Evolutionary conservation across 352 stramenopile genomes (phyloP).

Genomic region (Phytophthora sp.): DNA sequence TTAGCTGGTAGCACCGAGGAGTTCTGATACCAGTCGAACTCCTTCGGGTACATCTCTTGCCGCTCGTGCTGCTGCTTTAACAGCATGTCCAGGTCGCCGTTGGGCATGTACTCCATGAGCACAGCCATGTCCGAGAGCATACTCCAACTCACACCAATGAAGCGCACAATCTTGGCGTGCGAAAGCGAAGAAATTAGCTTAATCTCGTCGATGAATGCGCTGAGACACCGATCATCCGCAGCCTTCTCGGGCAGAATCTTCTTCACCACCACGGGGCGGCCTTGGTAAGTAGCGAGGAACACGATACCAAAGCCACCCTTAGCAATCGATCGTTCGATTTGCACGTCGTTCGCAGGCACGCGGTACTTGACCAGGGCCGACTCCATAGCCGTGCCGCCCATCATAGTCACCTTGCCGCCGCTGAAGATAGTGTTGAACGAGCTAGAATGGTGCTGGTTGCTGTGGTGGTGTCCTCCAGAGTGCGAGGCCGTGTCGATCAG

Average conservation of each 20-base stretch:
- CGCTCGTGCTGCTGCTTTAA: conserved; percentile 60
- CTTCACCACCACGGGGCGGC: conserved; percentile 74
- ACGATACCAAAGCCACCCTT: conserved; percentile 82
- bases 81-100: conserved; percentile 74
- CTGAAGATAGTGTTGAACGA: conserved; percentile 67
- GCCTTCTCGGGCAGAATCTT: conserved; percentile 86
- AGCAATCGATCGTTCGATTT: conserved; percentile 64
- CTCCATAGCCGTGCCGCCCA: conserved; percentile 60
- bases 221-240: conserved; percentile 70
- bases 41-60: conserved; percentile 47
- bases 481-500: conserved; percentile 30
- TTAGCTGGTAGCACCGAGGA: conserved; percentile 51
- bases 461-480: conserved; percentile 28
- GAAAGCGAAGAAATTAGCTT: conserved; percentile 81
- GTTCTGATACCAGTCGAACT: conserved; percentile 78
- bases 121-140: conserved; percentile 87
- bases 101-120: conserved; percentile 82
- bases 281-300: conserved; percentile 69
- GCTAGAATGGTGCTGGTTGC: conserved; percentile 26
- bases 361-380: conserved; percentile 77
- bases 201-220: conserved; percentile 84
- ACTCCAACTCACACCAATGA: conserved; percentile 86
- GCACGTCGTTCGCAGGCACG: conserved; percentile 68
- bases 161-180: conserved; percentile 82
- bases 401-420: conserved; percentile 56